Evolutionary conservation across 805 yeast species (phyloP).

Genomic region (Lachancea fermentati): DNA sequence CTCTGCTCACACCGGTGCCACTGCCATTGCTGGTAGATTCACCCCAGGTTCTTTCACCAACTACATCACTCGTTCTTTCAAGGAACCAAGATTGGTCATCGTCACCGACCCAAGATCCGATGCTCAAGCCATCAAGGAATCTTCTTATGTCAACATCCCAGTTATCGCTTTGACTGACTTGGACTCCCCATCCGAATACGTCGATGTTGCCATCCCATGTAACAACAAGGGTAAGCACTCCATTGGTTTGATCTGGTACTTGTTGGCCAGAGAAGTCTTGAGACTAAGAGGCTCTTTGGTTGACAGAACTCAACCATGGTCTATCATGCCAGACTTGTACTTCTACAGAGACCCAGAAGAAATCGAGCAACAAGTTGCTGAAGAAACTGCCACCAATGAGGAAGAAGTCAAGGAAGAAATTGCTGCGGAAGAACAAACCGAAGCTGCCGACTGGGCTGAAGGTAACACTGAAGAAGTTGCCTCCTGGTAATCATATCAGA

Average conservation of each 20-base stretch:
- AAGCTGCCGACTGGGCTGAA: constrained; percentile 59
- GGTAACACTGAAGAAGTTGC: constrained; percentile 33
- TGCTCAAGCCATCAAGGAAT: constrained; percentile 99
- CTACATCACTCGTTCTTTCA: constrained; percentile 99
- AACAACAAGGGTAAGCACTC: constrained; percentile 99
- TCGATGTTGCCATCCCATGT: constrained; percentile 99
- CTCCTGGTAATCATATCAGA: constrained; percentile 9
- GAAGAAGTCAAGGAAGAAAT: constrained; percentile 58
- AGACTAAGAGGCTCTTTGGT: constrained; percentile 97
- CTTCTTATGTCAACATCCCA: constrained; percentile 99
- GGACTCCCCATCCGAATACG: constrained; percentile 98
- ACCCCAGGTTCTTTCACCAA: constrained; percentile 99
- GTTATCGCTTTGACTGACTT: constrained; percentile 98
- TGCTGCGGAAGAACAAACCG: constrained; percentile 61
- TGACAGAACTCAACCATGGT: constrained; percentile 95
- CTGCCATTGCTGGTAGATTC: constrained; percentile 99
- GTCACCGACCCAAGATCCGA: constrained; percentile 99
- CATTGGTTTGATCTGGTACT: constrained; percentile 99
- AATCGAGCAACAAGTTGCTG: constrained; percentile 72
- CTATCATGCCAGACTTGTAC: constrained; percentile 99
- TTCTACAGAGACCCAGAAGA: constrained; percentile 99
- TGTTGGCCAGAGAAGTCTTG: constrained; percentile 97
- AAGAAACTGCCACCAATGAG: constrained; percentile 64
- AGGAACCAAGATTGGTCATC: constrained; percentile 99
- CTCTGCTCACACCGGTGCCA: constrained; percentile 99